These are phyloP conservation scores for Rubus idaeus DNA, from an alignment of 306 rosid species.

Conservation along the genomic window DNA sequence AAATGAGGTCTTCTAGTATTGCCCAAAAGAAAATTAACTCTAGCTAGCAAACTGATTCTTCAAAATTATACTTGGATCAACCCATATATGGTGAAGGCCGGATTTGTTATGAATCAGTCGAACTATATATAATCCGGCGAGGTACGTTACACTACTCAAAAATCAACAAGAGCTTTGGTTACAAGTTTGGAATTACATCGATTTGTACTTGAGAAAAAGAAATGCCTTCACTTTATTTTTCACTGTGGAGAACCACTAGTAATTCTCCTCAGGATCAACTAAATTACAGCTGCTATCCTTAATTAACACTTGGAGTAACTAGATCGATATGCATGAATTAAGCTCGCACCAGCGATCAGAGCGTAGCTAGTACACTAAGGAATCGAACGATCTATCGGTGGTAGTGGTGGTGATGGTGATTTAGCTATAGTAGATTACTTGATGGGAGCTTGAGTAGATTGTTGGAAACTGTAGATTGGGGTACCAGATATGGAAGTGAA, in stretches of 20 bases:
- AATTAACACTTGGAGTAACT: too few relatives aligned
- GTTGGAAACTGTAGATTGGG: conserved; percentile 53
- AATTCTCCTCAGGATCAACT: not conserved
- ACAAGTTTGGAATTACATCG: not conserved
- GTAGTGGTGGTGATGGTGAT: not conserved
- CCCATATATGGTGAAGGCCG: too few relatives aligned
- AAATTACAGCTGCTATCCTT: not conserved
- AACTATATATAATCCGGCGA: too few relatives aligned
- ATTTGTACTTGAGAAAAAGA: not conserved
- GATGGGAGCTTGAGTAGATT: conserved; percentile 48
- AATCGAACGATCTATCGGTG: not conserved
- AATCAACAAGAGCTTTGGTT: not conserved
- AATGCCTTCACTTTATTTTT: not conserved
- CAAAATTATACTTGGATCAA: too few relatives aligned
- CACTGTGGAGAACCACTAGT: not conserved
- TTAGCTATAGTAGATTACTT: conserved; percentile 7
- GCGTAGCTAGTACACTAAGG: not conserved
- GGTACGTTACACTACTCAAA: too few relatives aligned
- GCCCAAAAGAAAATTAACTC: too few relatives aligned
- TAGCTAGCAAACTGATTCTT: too few relatives aligned
- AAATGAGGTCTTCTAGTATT: too few relatives aligned
- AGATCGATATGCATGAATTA: too few relatives aligned
- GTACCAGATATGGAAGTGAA: conserved; percentile 39
- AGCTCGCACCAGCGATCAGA: not conserved
- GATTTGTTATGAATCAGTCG: too few relatives aligned